Percentiles rank a stretch among this genome's conserved stretches.
These are phyloP conservation scores for Macadamia integrifolia DNA, from an alignment of 164 flowering plant species.

Conservation along the genomic window DNA sequence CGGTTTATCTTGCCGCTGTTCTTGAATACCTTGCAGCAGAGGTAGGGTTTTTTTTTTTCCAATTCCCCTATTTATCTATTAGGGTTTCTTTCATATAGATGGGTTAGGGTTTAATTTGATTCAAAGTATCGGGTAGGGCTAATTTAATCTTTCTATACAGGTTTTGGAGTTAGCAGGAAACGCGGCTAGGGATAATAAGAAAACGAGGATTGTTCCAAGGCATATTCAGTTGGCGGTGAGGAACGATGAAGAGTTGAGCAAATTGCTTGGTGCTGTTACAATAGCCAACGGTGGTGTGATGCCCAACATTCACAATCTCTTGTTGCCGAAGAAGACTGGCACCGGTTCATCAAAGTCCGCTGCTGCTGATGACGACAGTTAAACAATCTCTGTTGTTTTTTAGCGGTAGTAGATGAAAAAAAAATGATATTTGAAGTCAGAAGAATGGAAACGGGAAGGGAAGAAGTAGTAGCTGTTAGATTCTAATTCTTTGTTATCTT, in stretches of 20 bases:
- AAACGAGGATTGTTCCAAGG: conserved; percentile 34
- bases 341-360: conserved; percentile 15
- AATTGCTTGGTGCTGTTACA: conserved; percentile 36
- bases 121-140: too few relatives aligned
- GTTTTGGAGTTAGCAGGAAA: conserved; percentile 49
- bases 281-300: conserved; percentile 40
- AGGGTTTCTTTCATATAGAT: background rate
- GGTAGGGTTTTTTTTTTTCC: conserved; percentile 4
- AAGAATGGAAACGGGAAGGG: background rate
- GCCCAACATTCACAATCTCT: conserved; percentile 34
- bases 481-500: background rate
- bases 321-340: conserved; percentile 37
- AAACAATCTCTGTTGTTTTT: background rate
- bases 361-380: conserved; percentile 20
- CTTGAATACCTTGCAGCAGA: conserved; percentile 21
- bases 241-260: conserved; percentile 42
- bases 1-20: conserved; percentile 22
- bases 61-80: background rate
- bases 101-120: background rate
- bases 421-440: too few relatives aligned
- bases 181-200: conserved; percentile 51
- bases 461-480: background rate
- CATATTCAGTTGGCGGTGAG: conserved; percentile 42
- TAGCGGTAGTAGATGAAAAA: too few relatives aligned
- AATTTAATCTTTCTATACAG: conserved; percentile 5